Percentiles rank a stretch among this genome's conserved stretches.
These are phyloP conservation scores for Fonsecaea pugnacius DNA, from an alignment of 2,329 filamentous ascomycete species.

Conservation along the genomic window DNA sequence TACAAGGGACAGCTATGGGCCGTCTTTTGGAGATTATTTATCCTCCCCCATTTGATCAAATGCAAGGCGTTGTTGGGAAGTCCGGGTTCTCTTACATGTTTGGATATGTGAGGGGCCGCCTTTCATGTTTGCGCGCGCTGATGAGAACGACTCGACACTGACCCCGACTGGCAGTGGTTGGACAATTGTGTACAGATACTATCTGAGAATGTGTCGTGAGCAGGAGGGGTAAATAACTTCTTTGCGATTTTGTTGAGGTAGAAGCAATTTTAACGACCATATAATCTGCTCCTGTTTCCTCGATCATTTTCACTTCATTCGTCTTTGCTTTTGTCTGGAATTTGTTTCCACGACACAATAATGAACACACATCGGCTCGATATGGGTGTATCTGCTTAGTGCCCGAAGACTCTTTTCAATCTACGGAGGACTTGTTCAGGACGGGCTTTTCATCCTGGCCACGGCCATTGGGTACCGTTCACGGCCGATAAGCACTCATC, in stretches of 20 bases:
- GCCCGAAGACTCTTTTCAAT: background rate
- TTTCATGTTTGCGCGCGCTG: background rate
- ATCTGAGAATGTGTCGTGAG: conserved; percentile 6
- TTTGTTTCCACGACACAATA: background rate
- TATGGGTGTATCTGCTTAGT: background rate
- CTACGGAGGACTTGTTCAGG: background rate
- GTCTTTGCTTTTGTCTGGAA: background rate
- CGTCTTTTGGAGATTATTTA: background rate
- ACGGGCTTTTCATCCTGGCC: background rate
- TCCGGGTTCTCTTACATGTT: conserved; percentile 1
- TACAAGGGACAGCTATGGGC: background rate
- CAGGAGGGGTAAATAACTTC: conserved; percentile 3
- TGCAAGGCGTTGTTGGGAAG: conserved; percentile 23
- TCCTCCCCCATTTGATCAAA: conserved; percentile 11
- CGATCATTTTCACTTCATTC: background rate
- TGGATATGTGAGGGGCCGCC: too few relatives aligned
- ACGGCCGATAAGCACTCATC: conserved; percentile 1
- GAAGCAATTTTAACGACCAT: conserved; percentile 18
- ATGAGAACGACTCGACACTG: conserved; percentile 1
- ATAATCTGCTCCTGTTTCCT: conserved; percentile 8
- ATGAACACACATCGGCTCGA: too few relatives aligned
- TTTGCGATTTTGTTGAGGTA: conserved; percentile 14
- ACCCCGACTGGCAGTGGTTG: background rate
- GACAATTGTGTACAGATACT: conserved; percentile 16
- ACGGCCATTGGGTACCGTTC: background rate